phyloP scores from a whole-genome alignment of 1,284 basidiomycete genomes.

The Rhizopogon hawkerae region DNA sequence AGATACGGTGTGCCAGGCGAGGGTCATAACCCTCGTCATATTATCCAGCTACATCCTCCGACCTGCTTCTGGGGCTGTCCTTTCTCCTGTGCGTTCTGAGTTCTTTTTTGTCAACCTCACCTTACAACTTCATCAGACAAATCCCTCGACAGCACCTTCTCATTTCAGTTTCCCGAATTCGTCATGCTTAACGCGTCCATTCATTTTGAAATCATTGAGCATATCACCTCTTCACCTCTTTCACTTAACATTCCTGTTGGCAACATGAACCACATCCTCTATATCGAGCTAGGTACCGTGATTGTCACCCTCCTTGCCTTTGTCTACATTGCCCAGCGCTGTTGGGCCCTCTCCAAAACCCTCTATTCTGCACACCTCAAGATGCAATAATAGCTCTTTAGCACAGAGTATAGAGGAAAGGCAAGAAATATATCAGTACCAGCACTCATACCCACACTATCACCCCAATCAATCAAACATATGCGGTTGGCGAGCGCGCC shows the following conservation, averaged over 20 bases:
- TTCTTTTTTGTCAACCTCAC: not conserved
- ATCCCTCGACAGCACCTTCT: conserved; percentile 5
- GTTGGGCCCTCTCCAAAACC: conserved; percentile 15
- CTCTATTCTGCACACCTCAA: conserved; percentile 19
- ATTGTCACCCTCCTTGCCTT: conserved; percentile 19
- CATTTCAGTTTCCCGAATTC: conserved; percentile 16
- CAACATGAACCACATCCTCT: conserved; percentile 16
- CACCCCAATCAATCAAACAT: conserved; percentile 2
- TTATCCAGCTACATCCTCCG: conserved; percentile 18
- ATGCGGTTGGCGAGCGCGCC: not conserved
- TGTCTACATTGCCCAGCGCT: conserved; percentile 18
- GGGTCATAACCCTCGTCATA: conserved; percentile 3
- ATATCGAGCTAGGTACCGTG: conserved; percentile 22
- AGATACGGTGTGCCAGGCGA: conserved; percentile 21
- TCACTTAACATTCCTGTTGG: conserved; percentile 19
- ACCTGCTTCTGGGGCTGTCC: conserved; percentile 25
- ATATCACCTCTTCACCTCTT: no score
- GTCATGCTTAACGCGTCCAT: conserved; percentile 14
- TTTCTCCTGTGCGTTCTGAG: conserved; percentile 14
- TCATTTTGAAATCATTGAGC: conserved; percentile 14
- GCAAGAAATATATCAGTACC: conserved; percentile 23
- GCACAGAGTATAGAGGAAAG: conserved; percentile 12
- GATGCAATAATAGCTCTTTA: conserved; percentile 17
- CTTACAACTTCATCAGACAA: conserved; percentile 4
- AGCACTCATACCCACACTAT: not conserved